Evolutionary conservation across 176 grass and related monocot species (phyloP).

Genomic region (Juncus inflexus): DNA sequence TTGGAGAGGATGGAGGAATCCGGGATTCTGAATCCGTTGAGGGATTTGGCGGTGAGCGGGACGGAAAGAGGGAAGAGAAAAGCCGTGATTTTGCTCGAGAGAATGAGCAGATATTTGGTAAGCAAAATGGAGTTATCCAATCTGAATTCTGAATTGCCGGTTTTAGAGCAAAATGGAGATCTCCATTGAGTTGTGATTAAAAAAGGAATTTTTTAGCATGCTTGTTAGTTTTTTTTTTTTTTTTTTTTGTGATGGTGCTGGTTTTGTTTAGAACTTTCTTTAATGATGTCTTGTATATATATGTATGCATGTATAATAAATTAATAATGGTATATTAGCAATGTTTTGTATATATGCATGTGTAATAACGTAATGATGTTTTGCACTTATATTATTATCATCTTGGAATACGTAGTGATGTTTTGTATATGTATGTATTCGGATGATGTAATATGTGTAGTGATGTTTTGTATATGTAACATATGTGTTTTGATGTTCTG

Average conservation of each 20-base stretch:
- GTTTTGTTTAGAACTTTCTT: too few species aligned
- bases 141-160: constrained; percentile 25
- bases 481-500: too few species aligned
- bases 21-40: constrained; percentile 51
- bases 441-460: too few species aligned
- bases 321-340: too few species aligned
- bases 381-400: too few species aligned
- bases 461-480: too few species aligned
- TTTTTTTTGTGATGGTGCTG: neutral
- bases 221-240: neutral
- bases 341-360: too few species aligned
- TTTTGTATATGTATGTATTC: too few species aligned
- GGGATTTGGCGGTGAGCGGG: constrained; percentile 64
- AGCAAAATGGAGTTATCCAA: constrained; percentile 53
- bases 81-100: constrained; percentile 62
- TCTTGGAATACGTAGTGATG: too few species aligned
- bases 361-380: too few species aligned
- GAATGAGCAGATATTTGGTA: constrained; percentile 69
- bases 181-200: neutral
- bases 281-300: too few species aligned
- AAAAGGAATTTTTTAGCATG: neutral
- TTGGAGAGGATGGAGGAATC: constrained; percentile 50
- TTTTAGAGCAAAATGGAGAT: constrained; percentile 20
- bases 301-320: too few species aligned
- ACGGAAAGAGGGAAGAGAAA: constrained; percentile 79